Conservation (phyloP, 2,329 filamentous ascomycete species). For the Colletotrichum sp. region DNA sequence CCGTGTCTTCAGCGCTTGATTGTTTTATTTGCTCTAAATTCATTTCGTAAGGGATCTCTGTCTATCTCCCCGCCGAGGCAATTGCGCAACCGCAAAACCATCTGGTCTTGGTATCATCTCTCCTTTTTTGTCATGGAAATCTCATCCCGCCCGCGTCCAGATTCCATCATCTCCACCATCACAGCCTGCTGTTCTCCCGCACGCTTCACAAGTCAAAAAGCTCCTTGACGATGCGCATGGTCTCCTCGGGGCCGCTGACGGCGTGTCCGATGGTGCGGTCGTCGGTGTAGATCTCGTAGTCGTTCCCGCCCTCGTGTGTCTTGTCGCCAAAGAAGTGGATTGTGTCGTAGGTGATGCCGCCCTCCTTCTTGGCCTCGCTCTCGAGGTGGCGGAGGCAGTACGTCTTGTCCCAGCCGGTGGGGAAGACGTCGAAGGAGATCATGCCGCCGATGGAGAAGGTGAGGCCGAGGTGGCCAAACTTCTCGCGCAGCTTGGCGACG, state of each 20-base stretch:
- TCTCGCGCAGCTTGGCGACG: constrained; percentile 76
- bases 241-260: constrained; percentile 83
- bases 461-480: constrained; percentile 83
- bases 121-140: background rate
- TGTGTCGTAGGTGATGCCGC: constrained; percentile 79
- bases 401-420: constrained; percentile 75
- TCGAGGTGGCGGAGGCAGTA: constrained; percentile 71
- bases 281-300: constrained; percentile 92
- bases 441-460: constrained; percentile 97
- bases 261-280: constrained; percentile 82
- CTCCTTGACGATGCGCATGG: constrained; percentile 79
- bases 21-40: background rate
- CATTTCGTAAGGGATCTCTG: background rate
- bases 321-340: constrained; percentile 99
- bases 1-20: background rate
- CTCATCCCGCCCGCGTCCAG: no score
- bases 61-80: background rate
- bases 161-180: background rate
- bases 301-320: constrained; percentile 88
- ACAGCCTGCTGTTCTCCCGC: background rate
- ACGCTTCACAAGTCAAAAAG: constrained; percentile 69
- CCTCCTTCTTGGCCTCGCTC: constrained; percentile 77
- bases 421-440: constrained; percentile 99
- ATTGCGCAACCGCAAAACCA: background rate
- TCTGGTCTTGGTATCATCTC: background rate